Base-by-base conservation (phyloP, 768 basidiomycete species). In the Xanthoconium stramineum region DNA sequence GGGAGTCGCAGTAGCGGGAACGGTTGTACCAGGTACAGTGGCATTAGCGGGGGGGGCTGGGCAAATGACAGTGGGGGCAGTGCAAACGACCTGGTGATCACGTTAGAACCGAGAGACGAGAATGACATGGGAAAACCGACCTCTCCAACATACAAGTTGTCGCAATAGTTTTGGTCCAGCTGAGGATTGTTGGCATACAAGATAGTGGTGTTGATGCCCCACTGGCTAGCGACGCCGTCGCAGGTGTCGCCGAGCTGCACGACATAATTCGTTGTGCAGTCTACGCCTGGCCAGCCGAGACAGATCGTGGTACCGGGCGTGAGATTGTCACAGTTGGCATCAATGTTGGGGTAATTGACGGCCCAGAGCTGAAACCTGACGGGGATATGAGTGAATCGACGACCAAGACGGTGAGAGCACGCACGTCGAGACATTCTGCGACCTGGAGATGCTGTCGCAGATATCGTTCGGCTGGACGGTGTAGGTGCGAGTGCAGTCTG, bases 101-200 rank as follows among this genome's bases (percentile, higher is more conserved):
- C 3, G 3, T 29, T 8, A 47, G 30, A 35, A 17, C 43, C 33
- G 2, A 15, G 19, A 50, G 3, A 11, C 2, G 20, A 48, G 15
- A 13, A 6, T 12, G 33, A 35, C 4, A 19, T 2, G 13, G 36
- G 10, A 43, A 42, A 9, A 75, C 79, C 53, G 48, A 90, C 89
- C 82, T 91, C 86, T 65, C 85, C 88, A 55, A 86, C 65, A 72
- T 90, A 89, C 69, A 92, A 75, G 75, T 91, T 91, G 61, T 61
- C 72, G 70, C 83, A 88, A 0, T 67, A 73, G 0, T 45, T 24
- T 24, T 24, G 3, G 62, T 82, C 59, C 61, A 91, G 77, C 70
- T 90, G 84, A 19, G 88, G 90, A 81, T 93, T 93, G 81, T 91
- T 91, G 56, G 60, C 15, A 66, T 69, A 75, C 32, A 93, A 75